Conservation (phyloP, 202 grass and related monocot species). For the Eragrostis tef region DNA sequence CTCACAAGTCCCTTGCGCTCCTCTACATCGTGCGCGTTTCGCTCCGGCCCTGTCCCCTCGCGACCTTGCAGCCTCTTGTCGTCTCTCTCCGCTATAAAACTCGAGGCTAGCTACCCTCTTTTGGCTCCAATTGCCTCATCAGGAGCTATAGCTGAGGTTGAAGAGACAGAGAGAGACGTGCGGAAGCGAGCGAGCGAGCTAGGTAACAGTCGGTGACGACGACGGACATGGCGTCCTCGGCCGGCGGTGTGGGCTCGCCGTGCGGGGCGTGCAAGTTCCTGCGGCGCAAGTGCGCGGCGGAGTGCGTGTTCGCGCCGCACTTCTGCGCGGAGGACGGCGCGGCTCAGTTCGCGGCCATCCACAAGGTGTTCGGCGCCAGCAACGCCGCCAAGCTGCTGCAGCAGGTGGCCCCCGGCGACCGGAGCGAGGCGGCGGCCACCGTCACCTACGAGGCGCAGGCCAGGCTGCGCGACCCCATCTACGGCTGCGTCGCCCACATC, state of each 20-base stretch:
- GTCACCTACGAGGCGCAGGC: constrained; percentile 90
- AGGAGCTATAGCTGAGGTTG: not conserved
- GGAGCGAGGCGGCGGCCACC: constrained; percentile 74
- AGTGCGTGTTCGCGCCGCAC: constrained; percentile 88
- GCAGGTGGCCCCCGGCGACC: constrained; percentile 66
- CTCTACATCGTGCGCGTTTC: constrained; percentile 56
- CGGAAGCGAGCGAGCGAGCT: not conserved
- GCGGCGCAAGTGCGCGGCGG: constrained; percentile 67
- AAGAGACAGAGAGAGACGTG: not conserved
- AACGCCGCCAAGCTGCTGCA: constrained; percentile 91
- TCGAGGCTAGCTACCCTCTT: not conserved
- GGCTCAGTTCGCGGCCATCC: constrained; percentile 84
- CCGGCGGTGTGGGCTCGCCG: constrained; percentile 58
- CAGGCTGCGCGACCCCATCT: constrained; percentile 79
- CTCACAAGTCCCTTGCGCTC: constrained; percentile 44
- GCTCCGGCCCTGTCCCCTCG: constrained; percentile 55
- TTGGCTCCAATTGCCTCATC: not conserved
- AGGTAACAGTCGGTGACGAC: not conserved
- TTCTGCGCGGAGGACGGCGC: constrained; percentile 86
- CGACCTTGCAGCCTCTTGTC: constrained; percentile 15
- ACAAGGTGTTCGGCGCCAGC: constrained; percentile 92
- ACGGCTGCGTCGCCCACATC: constrained; percentile 91
- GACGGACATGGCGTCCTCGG: constrained; percentile 31
- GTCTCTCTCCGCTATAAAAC: constrained; percentile 50
- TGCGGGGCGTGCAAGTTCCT: constrained; percentile 97